Evolutionary conservation across 805 yeast species (phyloP), one percentile per base, ranked within the genome.

Genomic region (Teunomyces stri): DNA sequence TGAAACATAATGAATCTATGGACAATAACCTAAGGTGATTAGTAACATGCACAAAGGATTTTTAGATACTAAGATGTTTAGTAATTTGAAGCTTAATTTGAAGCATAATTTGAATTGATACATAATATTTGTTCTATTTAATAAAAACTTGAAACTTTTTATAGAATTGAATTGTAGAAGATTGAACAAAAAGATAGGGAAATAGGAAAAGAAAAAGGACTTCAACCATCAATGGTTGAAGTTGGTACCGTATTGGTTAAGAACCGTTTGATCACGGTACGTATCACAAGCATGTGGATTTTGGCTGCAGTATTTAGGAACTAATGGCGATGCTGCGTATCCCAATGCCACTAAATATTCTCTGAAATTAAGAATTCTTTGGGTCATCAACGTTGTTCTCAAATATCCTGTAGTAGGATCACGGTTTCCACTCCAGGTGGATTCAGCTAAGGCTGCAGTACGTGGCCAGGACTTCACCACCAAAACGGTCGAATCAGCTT

Each of bases 401-500:
- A 54, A 53, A 31, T 50, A 40, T 6, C 73, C 74, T 22, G 47
- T 49, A 4, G 25, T 20, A 11, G 56, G 53, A 42, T 65, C 63
- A 47, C 61, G 60, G 55, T 70, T 70, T 3, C 76, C 75, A 44
- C 72, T 66, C 76, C 76, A 72, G 2, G 65, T 57, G 9, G 57
- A 51, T 54, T 72, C 77, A 1, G 72, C 76, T 25, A 69, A 58
- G 5, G 76, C 73, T 5, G 74, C 74, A 2, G 71, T 50, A 42
- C 76, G 54, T 5, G 76, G 73, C 76, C 77, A 72, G 21, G 69
- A 45, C 49, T 60, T 66, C 6, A 46, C 47, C 9, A 66, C 63
- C 11, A 70, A 52, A 11, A 62, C 66, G 1, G 56, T 46, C 6
- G 61, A 54, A 44, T 71, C 76, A 4, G 54, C 64, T 52, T 66